These are phyloP conservation scores for Mortierella sp. DNA, from an alignment of 371 early-diverging fungal genomes.

Conservation along the genomic window DNA sequence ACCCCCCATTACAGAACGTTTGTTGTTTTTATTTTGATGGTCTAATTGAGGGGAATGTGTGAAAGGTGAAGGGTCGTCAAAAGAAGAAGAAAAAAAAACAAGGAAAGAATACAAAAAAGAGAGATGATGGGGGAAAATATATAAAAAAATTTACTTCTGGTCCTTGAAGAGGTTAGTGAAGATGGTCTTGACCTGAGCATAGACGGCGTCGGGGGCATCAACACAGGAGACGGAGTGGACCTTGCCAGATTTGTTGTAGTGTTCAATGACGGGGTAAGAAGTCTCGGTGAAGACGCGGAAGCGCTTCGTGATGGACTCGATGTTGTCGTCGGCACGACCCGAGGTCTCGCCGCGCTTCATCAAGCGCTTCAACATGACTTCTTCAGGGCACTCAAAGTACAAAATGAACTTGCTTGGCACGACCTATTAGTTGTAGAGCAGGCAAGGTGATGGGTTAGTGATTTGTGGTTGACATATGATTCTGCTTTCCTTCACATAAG, in stretches of 20 bases:
- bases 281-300: constrained; percentile 90
- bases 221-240: constrained; percentile 79
- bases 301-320: constrained; percentile 95
- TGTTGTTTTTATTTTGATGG: too few species aligned
- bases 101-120: background rate
- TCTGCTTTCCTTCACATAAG: background rate
- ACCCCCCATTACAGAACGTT: too few species aligned
- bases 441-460: background rate
- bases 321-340: constrained; percentile 96
- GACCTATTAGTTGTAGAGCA: constrained; percentile 60
- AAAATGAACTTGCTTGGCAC: constrained; percentile 80
- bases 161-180: constrained; percentile 62
- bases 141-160: constrained; percentile 6
- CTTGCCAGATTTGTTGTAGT: constrained; percentile 81
- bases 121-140: too few species aligned
- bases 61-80: background rate
- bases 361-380: constrained; percentile 88
- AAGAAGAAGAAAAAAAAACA: background rate
- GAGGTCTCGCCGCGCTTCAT: constrained; percentile 93
- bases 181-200: constrained; percentile 64
- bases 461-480: background rate
- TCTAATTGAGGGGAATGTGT: too few species aligned
- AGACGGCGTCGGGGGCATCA: constrained; percentile 71
- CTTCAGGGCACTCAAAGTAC: constrained; percentile 95
- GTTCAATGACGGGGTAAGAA: constrained; percentile 92